phyloP scores from a whole-genome alignment of 192 early-diverging fungal species.

The Rhizophagus clarus region DNA sequence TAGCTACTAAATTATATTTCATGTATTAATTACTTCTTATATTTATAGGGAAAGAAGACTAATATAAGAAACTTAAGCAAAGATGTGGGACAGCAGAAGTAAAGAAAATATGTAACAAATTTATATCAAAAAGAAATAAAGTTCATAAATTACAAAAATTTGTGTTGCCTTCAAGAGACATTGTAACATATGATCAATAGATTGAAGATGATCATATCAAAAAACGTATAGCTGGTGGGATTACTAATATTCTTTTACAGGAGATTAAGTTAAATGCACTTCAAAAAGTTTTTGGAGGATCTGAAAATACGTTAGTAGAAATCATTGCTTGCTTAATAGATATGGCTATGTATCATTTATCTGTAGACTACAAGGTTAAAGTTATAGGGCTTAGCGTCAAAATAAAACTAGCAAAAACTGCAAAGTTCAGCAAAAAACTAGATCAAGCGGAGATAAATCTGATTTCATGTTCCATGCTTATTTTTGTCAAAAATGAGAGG shows the following conservation, averaged over 20 bases:
- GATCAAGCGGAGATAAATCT: conserved; percentile 23
- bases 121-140: conserved; percentile 5
- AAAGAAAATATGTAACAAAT: conserved; percentile 6
- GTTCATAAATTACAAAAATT: conserved; percentile 14
- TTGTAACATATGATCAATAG: conserved; percentile 20
- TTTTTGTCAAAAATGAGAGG: conserved; percentile 7
- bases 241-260: conserved; percentile 29
- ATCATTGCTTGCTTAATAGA: conserved; percentile 1
- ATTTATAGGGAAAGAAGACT: conserved; percentile 12
- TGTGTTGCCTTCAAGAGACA: conserved; percentile 1
- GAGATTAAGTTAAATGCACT: conserved; percentile 14
- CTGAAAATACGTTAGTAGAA: conserved; percentile 13
- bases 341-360: conserved; percentile 14
- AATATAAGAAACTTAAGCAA: conserved; percentile 26
- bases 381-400: not conserved
- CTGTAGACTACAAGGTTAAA: conserved; percentile 12
- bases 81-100: not conserved
- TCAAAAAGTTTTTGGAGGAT: conserved; percentile 1
- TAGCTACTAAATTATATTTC: not conserved
- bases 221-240: not conserved
- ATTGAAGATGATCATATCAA: not conserved
- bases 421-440: not conserved
- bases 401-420: conserved; percentile 19
- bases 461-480: conserved; percentile 14
- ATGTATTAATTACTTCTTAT: not conserved